A percentile compares a stretch with the other conserved stretches of the same genome.
These are phyloP conservation scores for Tylopilus sp. DNA, from an alignment of 768 basidiomycete genomes.

Conservation along the genomic window DNA sequence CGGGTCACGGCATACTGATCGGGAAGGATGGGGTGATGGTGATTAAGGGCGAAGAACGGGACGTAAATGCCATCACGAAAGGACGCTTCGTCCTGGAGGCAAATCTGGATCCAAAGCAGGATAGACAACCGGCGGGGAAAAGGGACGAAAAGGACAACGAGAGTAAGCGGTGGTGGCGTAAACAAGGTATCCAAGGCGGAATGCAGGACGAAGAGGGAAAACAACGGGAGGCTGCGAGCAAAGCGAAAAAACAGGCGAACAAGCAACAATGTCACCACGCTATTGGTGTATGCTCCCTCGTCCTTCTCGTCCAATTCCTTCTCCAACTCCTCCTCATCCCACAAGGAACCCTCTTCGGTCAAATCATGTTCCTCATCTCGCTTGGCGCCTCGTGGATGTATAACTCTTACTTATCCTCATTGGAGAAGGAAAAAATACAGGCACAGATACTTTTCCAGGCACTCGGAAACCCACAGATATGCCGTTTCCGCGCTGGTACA, in stretches of 20 bases:
- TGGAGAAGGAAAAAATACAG: slow-evolving; percentile 30
- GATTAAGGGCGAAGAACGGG: slow-evolving; percentile 26
- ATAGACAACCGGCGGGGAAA: too few species aligned
- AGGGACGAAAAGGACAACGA: neutral
- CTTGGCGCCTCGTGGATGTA: slow-evolving; percentile 33
- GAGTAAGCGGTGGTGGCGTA: too few species aligned
- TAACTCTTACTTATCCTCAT: slow-evolving; percentile 13
- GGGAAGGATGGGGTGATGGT: slow-evolving; percentile 21
- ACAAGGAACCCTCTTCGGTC: slow-evolving; percentile 32
- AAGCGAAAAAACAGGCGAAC: neutral
- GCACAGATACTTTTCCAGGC: slow-evolving; percentile 7
- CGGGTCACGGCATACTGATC: slow-evolving; percentile 30
- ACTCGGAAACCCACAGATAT: slow-evolving; percentile 7
- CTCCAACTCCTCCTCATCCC: slow-evolving; percentile 34
- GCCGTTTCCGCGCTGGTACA: slow-evolving; percentile 9
- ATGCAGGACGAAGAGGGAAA: too few species aligned
- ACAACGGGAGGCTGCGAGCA: neutral
- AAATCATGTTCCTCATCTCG: slow-evolving; percentile 31
- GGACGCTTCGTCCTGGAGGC: slow-evolving; percentile 14
- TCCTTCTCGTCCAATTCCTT: slow-evolving; percentile 30
- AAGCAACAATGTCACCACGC: neutral
- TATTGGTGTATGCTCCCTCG: slow-evolving; percentile 26
- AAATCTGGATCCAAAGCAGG: neutral
- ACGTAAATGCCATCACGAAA: slow-evolving; percentile 16
- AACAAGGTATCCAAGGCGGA: too few species aligned